phyloP scores from a whole-genome alignment of 2,329 filamentous ascomycete genomes.

The Botrytis paeoniae region DNA sequence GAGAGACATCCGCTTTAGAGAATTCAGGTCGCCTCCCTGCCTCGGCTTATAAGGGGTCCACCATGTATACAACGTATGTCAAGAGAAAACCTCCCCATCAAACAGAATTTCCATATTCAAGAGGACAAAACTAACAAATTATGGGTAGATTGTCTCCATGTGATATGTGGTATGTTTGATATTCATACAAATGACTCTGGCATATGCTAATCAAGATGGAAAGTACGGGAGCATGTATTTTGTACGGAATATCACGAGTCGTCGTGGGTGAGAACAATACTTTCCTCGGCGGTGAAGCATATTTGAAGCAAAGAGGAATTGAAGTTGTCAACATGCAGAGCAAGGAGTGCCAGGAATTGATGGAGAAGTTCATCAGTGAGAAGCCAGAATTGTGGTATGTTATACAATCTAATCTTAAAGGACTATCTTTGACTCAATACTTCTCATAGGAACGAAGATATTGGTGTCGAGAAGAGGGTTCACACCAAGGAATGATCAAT shows the following conservation, averaged over 20 bases:
- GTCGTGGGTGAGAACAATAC: slow-evolving; percentile 77
- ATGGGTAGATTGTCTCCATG: slow-evolving; percentile 59
- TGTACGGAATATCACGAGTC: slow-evolving; percentile 71
- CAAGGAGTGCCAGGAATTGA: slow-evolving; percentile 62
- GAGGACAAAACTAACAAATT: slow-evolving; percentile 4
- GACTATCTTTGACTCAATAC: slow-evolving; percentile 1
- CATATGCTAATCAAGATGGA: slow-evolving; percentile 6
- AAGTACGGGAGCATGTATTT: slow-evolving; percentile 67
- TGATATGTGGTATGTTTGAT: slow-evolving; percentile 59
- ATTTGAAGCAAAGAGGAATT: slow-evolving; percentile 64
- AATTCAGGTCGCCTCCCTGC: slow-evolving; percentile 70
- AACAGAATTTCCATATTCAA: neutral
- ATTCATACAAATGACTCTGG: neutral
- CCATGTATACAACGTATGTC: slow-evolving; percentile 71
- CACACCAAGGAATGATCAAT: slow-evolving; percentile 39
- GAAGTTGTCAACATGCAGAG: slow-evolving; percentile 71
- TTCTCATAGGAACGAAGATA: slow-evolving; percentile 54
- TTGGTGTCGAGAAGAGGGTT: slow-evolving; percentile 48
- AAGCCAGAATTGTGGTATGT: slow-evolving; percentile 68
- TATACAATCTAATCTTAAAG: slow-evolving; percentile 17
- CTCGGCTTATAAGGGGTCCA: slow-evolving; percentile 64
- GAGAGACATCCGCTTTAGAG: slow-evolving; percentile 72
- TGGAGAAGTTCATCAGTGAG: slow-evolving; percentile 69
- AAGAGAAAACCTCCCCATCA: neutral
- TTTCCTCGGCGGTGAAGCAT: slow-evolving; percentile 66